Evolutionary conservation across 2,329 filamentous ascomycete species (phyloP).

Genomic region (Penicillium carneum): DNA sequence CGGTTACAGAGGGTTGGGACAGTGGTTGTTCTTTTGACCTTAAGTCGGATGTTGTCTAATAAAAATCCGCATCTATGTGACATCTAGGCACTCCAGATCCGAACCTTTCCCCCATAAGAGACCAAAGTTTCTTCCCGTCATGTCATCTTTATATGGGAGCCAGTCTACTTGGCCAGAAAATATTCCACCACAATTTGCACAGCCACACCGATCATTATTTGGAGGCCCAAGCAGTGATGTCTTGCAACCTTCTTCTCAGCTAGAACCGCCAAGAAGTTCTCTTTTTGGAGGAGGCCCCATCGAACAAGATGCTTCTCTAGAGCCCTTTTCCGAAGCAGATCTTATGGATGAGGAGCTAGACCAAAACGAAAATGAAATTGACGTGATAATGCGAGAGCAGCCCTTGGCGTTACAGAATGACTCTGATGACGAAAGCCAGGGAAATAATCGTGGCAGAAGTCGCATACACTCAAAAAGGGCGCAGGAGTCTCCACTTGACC

Average conservation of each 20-base stretch:
- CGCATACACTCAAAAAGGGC: background rate
- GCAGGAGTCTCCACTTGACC: background rate
- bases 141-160: constrained; percentile 41
- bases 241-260: constrained; percentile 42
- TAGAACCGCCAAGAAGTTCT: constrained; percentile 33
- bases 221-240: constrained; percentile 37
- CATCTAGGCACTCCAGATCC: background rate
- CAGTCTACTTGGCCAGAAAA: constrained; percentile 31
- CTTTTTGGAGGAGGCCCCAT: constrained; percentile 43
- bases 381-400: constrained; percentile 34
- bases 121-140: constrained; percentile 25
- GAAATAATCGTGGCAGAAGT: constrained; percentile 25
- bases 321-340: constrained; percentile 21
- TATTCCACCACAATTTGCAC: constrained; percentile 32
- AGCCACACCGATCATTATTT: constrained; percentile 31
- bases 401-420: constrained; percentile 29
- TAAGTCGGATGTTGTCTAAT: background rate
- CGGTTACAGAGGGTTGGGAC: accelerated
- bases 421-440: constrained; percentile 37
- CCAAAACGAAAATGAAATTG: constrained; percentile 28
- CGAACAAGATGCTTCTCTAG: constrained; percentile 32
- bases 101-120: constrained; percentile 1
- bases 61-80: constrained; percentile 13
- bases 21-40: background rate
- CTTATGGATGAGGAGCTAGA: constrained; percentile 15